Percentiles rank a stretch among this genome's conserved stretches.
These are phyloP conservation scores for Backusella tarrabulga DNA, from an alignment of 192 early-diverging fungal species.

Conservation along the genomic window DNA sequence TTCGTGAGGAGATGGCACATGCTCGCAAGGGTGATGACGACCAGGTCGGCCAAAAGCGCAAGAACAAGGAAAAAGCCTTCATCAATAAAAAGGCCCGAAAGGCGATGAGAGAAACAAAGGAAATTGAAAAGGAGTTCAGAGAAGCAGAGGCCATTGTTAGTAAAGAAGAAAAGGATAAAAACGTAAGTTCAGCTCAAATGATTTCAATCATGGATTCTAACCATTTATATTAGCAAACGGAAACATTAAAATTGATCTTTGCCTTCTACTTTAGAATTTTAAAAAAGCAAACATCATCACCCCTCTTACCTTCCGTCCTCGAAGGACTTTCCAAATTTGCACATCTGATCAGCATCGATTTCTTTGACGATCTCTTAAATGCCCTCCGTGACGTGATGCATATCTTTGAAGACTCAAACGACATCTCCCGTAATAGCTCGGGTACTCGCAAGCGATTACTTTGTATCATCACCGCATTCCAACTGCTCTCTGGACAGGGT, in stretches of 20 bases:
- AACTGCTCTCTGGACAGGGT: constrained; percentile 87
- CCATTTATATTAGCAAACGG: constrained; percentile 65
- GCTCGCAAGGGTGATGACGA: constrained; percentile 48
- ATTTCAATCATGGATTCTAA: background rate
- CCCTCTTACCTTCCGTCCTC: constrained; percentile 69
- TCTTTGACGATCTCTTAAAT: constrained; percentile 87
- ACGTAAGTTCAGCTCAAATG: constrained; percentile 36
- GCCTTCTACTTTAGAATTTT: constrained; percentile 93
- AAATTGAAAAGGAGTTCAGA: constrained; percentile 78
- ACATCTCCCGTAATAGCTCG: constrained; percentile 36
- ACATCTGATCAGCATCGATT: constrained; percentile 95
- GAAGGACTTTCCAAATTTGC: constrained; percentile 86
- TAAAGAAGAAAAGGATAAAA: constrained; percentile 77
- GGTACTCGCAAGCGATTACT: constrained; percentile 75
- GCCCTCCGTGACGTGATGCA: constrained; percentile 81
- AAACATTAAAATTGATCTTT: constrained; percentile 94
- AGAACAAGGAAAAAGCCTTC: constrained; percentile 55
- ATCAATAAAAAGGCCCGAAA: constrained; percentile 73
- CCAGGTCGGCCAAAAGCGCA: constrained; percentile 48
- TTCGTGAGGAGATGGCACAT: constrained; percentile 78
- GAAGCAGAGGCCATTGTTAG: constrained; percentile 90
- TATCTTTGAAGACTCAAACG: constrained; percentile 45
- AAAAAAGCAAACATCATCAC: constrained; percentile 77
- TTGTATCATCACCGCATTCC: constrained; percentile 87
- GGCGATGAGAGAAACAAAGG: constrained; percentile 64